phyloP scores from a whole-genome alignment of 2,329 filamentous ascomycete genomes.

The Fusarium avenaceum region DNA sequence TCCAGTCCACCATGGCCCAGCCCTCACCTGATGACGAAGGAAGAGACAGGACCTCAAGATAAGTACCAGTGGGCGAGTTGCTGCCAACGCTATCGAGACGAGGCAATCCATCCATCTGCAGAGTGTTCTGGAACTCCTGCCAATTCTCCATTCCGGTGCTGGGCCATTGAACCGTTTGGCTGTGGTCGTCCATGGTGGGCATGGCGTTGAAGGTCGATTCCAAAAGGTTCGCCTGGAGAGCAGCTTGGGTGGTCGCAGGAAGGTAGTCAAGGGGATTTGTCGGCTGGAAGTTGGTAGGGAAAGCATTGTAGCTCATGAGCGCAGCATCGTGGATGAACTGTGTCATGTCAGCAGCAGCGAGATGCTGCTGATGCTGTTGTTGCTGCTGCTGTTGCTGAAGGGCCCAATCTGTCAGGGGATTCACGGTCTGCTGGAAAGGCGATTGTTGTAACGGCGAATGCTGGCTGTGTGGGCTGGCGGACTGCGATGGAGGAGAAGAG shows the following conservation, averaged over 20 bases:
- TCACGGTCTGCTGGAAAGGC: conserved; percentile 65
- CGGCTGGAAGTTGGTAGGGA: conserved; percentile 65
- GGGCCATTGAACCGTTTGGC: conserved; percentile 69
- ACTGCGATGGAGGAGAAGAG: conserved; percentile 63
- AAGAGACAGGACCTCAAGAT: conserved; percentile 87
- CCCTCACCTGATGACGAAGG: conserved; percentile 86
- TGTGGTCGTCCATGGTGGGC: conserved; percentile 67
- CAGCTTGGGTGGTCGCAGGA: conserved; percentile 72
- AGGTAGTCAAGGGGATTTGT: conserved; percentile 72
- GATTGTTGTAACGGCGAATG: conserved; percentile 66
- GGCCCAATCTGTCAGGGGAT: conserved; percentile 72
- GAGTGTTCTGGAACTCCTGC: conserved; percentile 79
- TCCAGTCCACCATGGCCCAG: conserved; percentile 85
- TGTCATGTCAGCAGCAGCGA: conserved; percentile 62
- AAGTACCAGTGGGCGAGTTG: conserved; percentile 65
- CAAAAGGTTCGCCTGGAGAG: conserved; percentile 73
- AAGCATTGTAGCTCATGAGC: conserved; percentile 68
- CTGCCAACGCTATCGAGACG: conserved; percentile 60
- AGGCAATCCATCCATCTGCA: conserved; percentile 66
- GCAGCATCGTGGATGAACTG: conserved; percentile 70
- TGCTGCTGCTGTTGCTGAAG: conserved; percentile 65
- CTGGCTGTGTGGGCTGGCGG: conserved; percentile 66
- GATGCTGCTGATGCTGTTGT: conserved; percentile 52
- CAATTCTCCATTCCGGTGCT: conserved; percentile 76
- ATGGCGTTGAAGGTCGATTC: conserved; percentile 73